Base-by-base conservation (phyloP, 768 basidiomycete species). In the Roridomyces roridus region DNA sequence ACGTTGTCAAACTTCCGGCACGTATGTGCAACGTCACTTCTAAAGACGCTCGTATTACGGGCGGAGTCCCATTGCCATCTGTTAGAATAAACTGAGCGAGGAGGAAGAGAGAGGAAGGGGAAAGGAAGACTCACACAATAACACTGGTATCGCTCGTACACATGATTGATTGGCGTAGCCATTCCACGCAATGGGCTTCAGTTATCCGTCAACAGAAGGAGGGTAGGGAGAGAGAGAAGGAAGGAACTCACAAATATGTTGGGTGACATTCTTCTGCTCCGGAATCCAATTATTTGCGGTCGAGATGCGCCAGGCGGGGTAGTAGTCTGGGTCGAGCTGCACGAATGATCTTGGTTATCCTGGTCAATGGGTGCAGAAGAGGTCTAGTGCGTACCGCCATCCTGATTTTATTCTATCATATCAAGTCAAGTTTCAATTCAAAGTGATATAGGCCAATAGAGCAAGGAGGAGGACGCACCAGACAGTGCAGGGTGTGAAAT, bases 1-100 rank as follows among this genome's bases (percentile, higher is more conserved):
- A 72, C 60, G 44, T 67, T 71, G 23, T 65, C 68, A 48, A 66
- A 72, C 31, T 67, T 64, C 23, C 67, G 59, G 51, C 70, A 72
- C 3, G 65, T 67, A 48, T 72, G 70, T 2, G 63, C 62, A 21
- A 67, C 54, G 41, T 70, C 59, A 0, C 60, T 57, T 49, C 64
- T 59, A 18, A 62, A 51, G n/a, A 61, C 41, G 17, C 59, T 65
- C 35, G 57, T 41, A 25, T 70, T 58, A 8, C 47, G 43, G 9
- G 46, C 24, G 20, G 67, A 50, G 7, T 68, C 55, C 71, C 70
- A 72, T 56, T 67, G 64, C 70, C 69, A 69, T 3, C 58, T 59
- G 42, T 24, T 24, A 15, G 12, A 14, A 43, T 12, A 6, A 70
- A 2, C 51, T 59, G 42, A 35, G 35, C 10, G 12, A 18, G 37